Conservation (phyloP, 176 grass and related monocot species). For the Luzula sylvatica region DNA sequence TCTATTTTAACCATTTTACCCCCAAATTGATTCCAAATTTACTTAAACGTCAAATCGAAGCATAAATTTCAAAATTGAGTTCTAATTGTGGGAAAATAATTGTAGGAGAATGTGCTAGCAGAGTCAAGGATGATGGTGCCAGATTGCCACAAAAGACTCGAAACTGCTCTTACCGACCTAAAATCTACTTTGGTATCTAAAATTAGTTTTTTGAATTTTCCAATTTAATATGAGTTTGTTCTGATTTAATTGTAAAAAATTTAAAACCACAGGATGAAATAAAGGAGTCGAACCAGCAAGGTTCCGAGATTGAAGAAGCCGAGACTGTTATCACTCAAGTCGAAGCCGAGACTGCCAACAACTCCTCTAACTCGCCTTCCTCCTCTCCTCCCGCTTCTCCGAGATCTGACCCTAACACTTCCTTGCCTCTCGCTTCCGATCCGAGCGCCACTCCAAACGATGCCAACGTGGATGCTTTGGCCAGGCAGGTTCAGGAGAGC, state of each 20-base stretch:
- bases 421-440: neutral
- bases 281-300: constrained; percentile 68
- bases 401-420: neutral
- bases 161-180: constrained; percentile 64
- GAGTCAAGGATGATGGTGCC: constrained; percentile 98
- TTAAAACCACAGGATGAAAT: constrained; percentile 43
- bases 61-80: neutral
- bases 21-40: neutral
- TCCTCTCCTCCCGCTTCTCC: constrained; percentile 3
- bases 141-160: constrained; percentile 88
- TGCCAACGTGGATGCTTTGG: constrained; percentile 52
- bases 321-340: constrained; percentile 54
- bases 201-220: neutral
- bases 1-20: neutral
- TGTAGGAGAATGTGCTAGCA: constrained; percentile 83
- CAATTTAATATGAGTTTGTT: neutral
- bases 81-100: neutral
- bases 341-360: too few relatives aligned
- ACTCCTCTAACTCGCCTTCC: constrained; percentile 1
- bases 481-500: constrained; percentile 61
- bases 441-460: constrained; percentile 19
- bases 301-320: constrained; percentile 60
- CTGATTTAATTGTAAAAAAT: neutral
- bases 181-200: constrained; percentile 64
- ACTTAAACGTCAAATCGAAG: neutral